A percentile compares a stretch with the other conserved stretches of the same genome.
These are phyloP conservation scores for Rhododendron vialii DNA, from an alignment of 148 eudicot genomes.

Conservation along the genomic window DNA sequence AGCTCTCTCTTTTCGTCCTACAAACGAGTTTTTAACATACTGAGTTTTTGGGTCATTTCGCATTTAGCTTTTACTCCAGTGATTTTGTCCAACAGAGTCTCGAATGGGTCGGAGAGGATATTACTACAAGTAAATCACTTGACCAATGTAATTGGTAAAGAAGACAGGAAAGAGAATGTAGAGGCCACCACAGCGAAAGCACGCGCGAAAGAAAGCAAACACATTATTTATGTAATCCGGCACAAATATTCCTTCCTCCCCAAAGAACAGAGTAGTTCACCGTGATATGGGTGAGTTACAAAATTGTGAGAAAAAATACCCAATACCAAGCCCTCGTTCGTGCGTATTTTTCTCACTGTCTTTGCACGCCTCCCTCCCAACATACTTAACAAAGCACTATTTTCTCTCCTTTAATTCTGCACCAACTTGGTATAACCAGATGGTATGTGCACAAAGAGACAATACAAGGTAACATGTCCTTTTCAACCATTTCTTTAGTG, in stretches of 20 bases:
- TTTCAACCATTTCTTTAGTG: no score
- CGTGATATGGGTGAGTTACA: no score
- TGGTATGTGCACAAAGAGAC: no score
- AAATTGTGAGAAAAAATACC: no score
- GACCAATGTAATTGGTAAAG: neutral
- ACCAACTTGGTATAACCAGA: no score
- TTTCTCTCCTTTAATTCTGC: no score
- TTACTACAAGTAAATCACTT: neutral
- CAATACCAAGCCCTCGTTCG: no score
- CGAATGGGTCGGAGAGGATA: neutral
- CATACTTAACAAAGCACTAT: no score
- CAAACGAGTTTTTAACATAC: neutral
- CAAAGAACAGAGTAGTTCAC: neutral
- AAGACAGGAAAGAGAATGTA: neutral
- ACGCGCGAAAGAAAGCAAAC: neutral
- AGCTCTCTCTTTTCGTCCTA: neutral
- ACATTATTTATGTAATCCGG: neutral
- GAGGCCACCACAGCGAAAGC: neutral
- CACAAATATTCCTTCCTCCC: neutral
- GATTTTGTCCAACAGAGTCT: neutral
- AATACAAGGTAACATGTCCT: no score
- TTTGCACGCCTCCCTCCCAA: no score
- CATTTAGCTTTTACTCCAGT: neutral
- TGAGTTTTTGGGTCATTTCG: neutral
- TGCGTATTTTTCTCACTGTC: no score